Base-by-base conservation (phyloP, 495 filamentous ascomycete species). In the Pyrenula massariospora region DNA sequence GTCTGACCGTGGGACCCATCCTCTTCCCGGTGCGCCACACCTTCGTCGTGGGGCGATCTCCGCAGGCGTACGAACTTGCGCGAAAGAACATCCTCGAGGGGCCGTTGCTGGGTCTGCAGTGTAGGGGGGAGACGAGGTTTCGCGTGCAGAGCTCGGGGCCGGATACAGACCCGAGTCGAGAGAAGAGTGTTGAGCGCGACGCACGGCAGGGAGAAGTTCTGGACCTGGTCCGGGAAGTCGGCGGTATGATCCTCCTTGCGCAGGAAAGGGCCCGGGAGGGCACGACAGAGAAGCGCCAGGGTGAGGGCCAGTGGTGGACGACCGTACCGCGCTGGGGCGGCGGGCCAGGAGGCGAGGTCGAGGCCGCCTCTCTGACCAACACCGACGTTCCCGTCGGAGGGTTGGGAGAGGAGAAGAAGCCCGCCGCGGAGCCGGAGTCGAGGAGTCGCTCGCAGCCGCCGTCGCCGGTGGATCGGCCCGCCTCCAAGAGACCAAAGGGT, bases 271-370 rank as follows among this genome's bases (percentile, higher is more conserved):
- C 83, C 12, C 78, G 90, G 25, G 80, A 93, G 65, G 85, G 85
- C 3, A 77, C 72, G 53, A 57, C 62, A 5, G 88, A 94, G 65
- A 73, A 78, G 57, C 75, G 72, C 22, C 78, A 88, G 5, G 88
- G 88, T 2, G 83, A 89, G 55, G 84, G 81, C 2, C 78, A 84
- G 58, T 96, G 91, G 89, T 96, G 89, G 88, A 81, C 84, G 2
- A 81, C 70, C 22, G 74, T 68, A 56, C 83, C 80, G 24, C 78
- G 91, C 21, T 95, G 89, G 81, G 90, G 91, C 51, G 87, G 86
- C 42, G 84, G 84, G 11, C 68, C 79, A 42, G 82, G 84, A 54
- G 84, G 84, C 20, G 79, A 81, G 50, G 78, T 84, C 56, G 78
- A 85, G 58, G 70, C 77, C 2, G 77, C 79, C 58, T 64, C 69